Conservation (phyloP, 2,329 filamentous ascomycete species). For the Lachnellula occidentalis region DNA sequence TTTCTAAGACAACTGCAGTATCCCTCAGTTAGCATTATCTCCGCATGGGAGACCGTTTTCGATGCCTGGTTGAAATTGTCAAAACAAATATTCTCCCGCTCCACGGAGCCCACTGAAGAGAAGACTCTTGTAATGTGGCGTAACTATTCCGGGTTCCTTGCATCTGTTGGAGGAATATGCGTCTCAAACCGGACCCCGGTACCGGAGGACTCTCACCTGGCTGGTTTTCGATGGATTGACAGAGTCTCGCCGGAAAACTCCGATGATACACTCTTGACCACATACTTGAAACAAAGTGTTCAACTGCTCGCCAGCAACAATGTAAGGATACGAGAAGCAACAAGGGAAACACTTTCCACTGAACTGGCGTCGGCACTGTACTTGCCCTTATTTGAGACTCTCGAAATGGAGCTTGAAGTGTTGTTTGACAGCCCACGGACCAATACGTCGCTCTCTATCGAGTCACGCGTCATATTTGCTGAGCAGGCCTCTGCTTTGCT, state of each 20-base stretch:
- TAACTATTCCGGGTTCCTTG: conserved; percentile 63
- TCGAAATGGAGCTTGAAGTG: conserved; percentile 59
- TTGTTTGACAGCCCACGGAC: conserved; percentile 53
- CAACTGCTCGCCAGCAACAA: conserved; percentile 60
- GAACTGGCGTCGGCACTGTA: conserved; percentile 59
- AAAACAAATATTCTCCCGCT: conserved; percentile 53
- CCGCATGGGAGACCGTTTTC: conserved; percentile 62
- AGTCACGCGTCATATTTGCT: conserved; percentile 59
- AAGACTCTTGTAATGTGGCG: conserved; percentile 58
- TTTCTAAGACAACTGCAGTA: conserved; percentile 55
- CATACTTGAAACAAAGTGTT: conserved; percentile 58
- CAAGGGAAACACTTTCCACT: conserved; percentile 59
- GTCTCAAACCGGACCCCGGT: conserved; percentile 50
- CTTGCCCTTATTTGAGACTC: conserved; percentile 56
- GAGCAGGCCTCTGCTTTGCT: conserved; percentile 62
- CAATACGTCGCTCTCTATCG: conserved; percentile 46
- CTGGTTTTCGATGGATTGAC: conserved; percentile 56
- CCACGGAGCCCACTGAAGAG: conserved; percentile 49
- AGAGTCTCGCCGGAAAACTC: conserved; percentile 51
- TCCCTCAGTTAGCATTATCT: conserved; percentile 60
- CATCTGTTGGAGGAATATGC: conserved; percentile 61
- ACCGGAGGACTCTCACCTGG: conserved; percentile 52
- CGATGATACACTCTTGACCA: conserved; percentile 54
- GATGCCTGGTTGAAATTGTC: conserved; percentile 60
- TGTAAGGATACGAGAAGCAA: conserved; percentile 60